Percentiles rank a stretch among this genome's conserved stretches.
Conservation (phyloP, 805 yeast species). For the Naumovozyma dairenensis region DNA sequence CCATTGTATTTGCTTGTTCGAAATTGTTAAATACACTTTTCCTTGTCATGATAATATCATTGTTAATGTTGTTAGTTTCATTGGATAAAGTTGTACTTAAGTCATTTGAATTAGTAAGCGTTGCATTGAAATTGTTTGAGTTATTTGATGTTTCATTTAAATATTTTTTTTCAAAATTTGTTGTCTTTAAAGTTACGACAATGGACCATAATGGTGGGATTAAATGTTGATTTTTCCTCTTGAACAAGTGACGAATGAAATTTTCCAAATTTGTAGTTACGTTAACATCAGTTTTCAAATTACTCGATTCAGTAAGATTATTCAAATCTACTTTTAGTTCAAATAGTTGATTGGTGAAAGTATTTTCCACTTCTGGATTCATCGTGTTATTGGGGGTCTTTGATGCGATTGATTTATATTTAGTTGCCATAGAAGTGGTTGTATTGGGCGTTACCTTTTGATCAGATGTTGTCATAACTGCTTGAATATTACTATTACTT, state of each 20-base stretch:
- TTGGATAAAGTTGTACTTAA: slow-evolving; percentile 13
- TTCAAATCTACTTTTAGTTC: slow-evolving; percentile 14
- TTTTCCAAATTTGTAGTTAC: slow-evolving; percentile 25
- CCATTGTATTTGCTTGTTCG: slow-evolving; percentile 29
- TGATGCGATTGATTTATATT: neutral
- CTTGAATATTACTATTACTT: slow-evolving; percentile 16
- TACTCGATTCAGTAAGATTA: slow-evolving; percentile 5
- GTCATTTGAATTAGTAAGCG: neutral
- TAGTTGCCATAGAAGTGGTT: slow-evolving; percentile 8
- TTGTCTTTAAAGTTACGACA: slow-evolving; percentile 41
- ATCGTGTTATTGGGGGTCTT: slow-evolving; percentile 1
- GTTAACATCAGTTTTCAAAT: slow-evolving; percentile 13
- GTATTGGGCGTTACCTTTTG: slow-evolving; percentile 6
- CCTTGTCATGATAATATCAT: slow-evolving; percentile 1
- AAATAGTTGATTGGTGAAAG: slow-evolving; percentile 17
- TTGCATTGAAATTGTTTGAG: slow-evolving; percentile 1
- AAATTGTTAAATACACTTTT: slow-evolving; percentile 25
- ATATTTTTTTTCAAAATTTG: slow-evolving; percentile 37
- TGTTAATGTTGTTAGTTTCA: slow-evolving; percentile 7
- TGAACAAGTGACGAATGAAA: slow-evolving; percentile 24
- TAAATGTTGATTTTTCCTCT: slow-evolving; percentile 18
- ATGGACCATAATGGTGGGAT: slow-evolving; percentile 47
- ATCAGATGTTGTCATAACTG: slow-evolving; percentile 16
- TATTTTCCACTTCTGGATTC: neutral
- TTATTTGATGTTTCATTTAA: slow-evolving; percentile 29